Conservation (phyloP, 2,329 filamentous ascomycete genomes). For the Phyllosticta citriasiana region DNA sequence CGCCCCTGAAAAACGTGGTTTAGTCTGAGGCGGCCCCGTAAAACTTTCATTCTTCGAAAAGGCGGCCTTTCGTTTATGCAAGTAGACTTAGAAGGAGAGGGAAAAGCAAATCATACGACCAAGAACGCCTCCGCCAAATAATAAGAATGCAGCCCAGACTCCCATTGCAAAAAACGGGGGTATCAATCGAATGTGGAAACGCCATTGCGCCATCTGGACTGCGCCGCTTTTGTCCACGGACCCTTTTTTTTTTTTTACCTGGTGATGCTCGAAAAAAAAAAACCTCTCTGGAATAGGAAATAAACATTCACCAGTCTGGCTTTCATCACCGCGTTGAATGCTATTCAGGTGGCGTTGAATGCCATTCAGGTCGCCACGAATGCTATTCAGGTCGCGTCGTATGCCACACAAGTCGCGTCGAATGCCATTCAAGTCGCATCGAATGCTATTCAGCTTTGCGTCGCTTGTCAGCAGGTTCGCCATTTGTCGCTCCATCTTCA, state of each 20-base stretch:
- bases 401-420: too few species aligned
- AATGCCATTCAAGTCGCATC: too few species aligned
- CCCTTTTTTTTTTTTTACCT: not conserved
- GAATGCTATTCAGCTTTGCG: not conserved
- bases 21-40: not conserved
- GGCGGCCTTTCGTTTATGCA: not conserved
- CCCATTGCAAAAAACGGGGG: slow-evolving; percentile 1
- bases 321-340: too few species aligned
- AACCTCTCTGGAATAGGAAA: too few species aligned
- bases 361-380: too few species aligned
- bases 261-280: not conserved
- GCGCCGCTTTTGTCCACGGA: not conserved
- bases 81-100: not conserved
- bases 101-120: not conserved
- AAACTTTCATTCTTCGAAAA: not conserved
- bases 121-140: not conserved
- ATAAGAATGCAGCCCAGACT: not conserved
- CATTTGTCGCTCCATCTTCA: not conserved
- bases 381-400: too few species aligned
- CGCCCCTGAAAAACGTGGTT: not conserved
- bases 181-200: slow-evolving; percentile 5
- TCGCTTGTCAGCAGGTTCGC: slow-evolving; percentile 6
- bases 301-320: too few species aligned
- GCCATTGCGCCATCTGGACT: not conserved
- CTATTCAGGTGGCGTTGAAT: too few species aligned